These are phyloP conservation scores for Tetracladium marchalianum DNA, from an alignment of 495 filamentous ascomycete species.

Conservation along the genomic window DNA sequence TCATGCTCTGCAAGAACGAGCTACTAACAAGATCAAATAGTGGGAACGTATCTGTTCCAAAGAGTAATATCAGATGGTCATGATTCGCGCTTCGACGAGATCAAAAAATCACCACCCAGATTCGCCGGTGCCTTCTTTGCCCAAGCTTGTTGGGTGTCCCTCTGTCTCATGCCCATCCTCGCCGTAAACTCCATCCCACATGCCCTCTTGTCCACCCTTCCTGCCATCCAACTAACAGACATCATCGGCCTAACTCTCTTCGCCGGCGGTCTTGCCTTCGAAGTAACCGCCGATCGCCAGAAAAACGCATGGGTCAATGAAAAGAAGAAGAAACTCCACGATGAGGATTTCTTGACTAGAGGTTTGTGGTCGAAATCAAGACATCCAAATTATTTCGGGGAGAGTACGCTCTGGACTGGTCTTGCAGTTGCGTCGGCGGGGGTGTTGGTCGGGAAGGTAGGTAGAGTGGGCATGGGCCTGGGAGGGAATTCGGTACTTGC, in stretches of 20 bases:
- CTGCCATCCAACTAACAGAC: slow-evolving; percentile 32
- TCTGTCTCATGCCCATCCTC: slow-evolving; percentile 50
- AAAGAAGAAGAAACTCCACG: slow-evolving; percentile 48
- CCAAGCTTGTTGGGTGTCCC: slow-evolving; percentile 53
- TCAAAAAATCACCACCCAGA: slow-evolving; percentile 38
- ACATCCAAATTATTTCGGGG: slow-evolving; percentile 62
- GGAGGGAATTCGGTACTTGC: slow-evolving; percentile 23
- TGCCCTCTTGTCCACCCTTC: slow-evolving; percentile 30
- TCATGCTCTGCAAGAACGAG: too few relatives aligned
- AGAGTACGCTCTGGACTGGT: slow-evolving; percentile 54
- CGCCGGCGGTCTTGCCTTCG: slow-evolving; percentile 44
- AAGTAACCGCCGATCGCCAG: slow-evolving; percentile 49
- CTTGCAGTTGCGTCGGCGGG: slow-evolving; percentile 42
- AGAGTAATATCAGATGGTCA: slow-evolving; percentile 41
- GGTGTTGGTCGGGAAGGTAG: slow-evolving; percentile 31
- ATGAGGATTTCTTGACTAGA: slow-evolving; percentile 48
- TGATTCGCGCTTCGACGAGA: slow-evolving; percentile 53
- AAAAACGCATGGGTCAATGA: slow-evolving; percentile 45
- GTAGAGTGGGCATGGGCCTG: slow-evolving; percentile 38
- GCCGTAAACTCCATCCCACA: slow-evolving; percentile 48
- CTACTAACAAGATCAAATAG: slow-evolving; percentile 21
- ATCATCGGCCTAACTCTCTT: slow-evolving; percentile 44
- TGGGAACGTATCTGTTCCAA: slow-evolving; percentile 49
- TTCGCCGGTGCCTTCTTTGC: slow-evolving; percentile 47
- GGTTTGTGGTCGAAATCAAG: slow-evolving; percentile 50